Base-by-base conservation (phyloP, 805 yeast species). In the Candida suzukii region DNA sequence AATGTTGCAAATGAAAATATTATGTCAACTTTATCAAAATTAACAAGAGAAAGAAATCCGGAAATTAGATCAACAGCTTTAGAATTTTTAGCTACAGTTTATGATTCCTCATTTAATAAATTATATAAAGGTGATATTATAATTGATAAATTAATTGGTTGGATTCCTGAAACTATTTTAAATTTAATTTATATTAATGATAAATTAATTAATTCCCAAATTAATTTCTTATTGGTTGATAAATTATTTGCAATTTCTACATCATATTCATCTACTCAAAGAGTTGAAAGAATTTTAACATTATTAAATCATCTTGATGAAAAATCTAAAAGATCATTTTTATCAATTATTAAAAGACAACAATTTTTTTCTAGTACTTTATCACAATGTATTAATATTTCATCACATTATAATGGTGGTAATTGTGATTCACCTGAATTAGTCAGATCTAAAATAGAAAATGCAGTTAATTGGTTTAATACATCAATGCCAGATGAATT, bases 121-220 rank as follows among this genome's bases (percentile, higher is more conserved):
- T 51, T 52, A 13, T 45, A 51, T 18, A 45, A 51, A 16, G 57
- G 55, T 19, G 49, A 56, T 20, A 56, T 46, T 4, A 53, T 54
- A 6, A 44, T 66, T 3, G 63, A 66, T 16, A 50, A 53, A 7
- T 44, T 64, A 20, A 53, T 76, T 9, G 56, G 60, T 5, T 68
- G 70, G 56, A 78, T 88, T 21, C 96, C 96, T 1, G 74, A 77
- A 35, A 70, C 72, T 19, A 57, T 88, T 0, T 62, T 88, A 36
- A 74, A 78, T 19, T 67, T 86, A 35, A 70, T 83, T 38, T 88
- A 84, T 52, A 81, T 88, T 47, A 86, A 87, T 54, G 88, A 84
- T 50, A 70, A 63, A 39, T 66, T 68, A 10, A 80, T 86, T 38
- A 86, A 81, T 42, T 71, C 80, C 12, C 63, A 73, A 12, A 83